Base-by-base conservation (phyloP, 306 rosid species). In the Oxytropis ochrocephala region DNA sequence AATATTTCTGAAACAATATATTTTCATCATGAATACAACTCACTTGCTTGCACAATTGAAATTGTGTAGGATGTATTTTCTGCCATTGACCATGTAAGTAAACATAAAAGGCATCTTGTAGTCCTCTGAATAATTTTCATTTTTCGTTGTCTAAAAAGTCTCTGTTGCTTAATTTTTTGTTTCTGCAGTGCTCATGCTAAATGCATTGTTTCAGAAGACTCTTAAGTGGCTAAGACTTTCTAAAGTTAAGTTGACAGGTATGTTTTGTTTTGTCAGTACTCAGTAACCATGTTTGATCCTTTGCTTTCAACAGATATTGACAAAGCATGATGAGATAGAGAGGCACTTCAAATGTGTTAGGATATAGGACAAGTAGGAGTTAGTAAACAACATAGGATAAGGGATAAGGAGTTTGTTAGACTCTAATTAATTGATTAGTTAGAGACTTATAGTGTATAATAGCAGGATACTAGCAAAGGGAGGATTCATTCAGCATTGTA, bases 31-130 rank as follows among this genome's bases (percentile, higher is more conserved):
- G 98, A 90, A 73, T 88, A 88, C 63, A 85, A 89, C 68, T 82
- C 90, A 62, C 50, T 86, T 78, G 84, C 96, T 57, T 93, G 96
- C 85, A 79, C 96, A 16, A 67, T 93, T 53, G 97, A 93, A 81
- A 80, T 93, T 47, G 97, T 90, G 29, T 96, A 86, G 13, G 94
- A 93, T 60, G 86, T 93, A 14, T 71, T 43, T 54, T 78, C 85
- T 65, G 98, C 98, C 64, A 83, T 88, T 79, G 79, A 86, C 47
- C 98, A 88, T 83, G 88, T 93, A 65, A 76, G 80, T 69, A 64
- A 70, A 66, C 74, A 86, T 76, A 97, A 91, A 83, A 90, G 96
- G 97, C 76, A 79, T 42, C 75, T 53, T 67, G 11, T 11, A 55
- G 2, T 53, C 41, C 46, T 74, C 6, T 3, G 3, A 70, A 49